Evolutionary conservation across 2,329 filamentous ascomycete genomes (phyloP), one percentile per base, ranked within the genome.

Genomic region (Verticillium dahliae): DNA sequence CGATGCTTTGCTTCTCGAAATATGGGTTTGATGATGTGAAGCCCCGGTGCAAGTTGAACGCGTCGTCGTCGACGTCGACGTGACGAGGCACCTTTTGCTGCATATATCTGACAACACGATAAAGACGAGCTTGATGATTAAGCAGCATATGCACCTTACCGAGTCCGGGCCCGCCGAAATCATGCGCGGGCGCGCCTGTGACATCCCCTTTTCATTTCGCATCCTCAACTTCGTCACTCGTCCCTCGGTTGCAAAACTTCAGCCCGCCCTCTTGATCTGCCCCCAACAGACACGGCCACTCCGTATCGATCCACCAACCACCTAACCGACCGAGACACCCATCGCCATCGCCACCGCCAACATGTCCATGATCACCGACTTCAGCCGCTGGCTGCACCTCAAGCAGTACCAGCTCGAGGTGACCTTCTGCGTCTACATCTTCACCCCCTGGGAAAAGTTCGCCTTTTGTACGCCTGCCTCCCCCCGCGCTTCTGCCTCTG

Each of bases 361-460:
- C 61, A 72, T 76, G 72, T 77, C 76, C 56, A 67, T 68, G 57
- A 69, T 82, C 68, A 77, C 81, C 66, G 74, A 77, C 56, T 82
- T 96, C 69, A 85, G 91, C 67, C 88, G 89, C 75, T 97, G 93
- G 92, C 83, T 98, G 68, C 88, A 92, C 76, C 86, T 93, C 76
- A 99, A 99, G 84, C 88, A 93, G 74, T 97, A 98, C 81, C 95
- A 98, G 81, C 92, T 98, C 74, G 95, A 99, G 80, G 94, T 98
- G 74, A 97, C 94, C 13, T 95, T 96, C 77, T 90, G 90, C 64
- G 85, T 98, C 33, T 98, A 99, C 83, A 98, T 99, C 90, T 89
- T 97, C 69, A 97, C 93, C 41, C 90, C 92, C 1, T 92, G 90
- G 59, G 95, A 99, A 81, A 97, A 97, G 76, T 94, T 97, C 77